Evolutionary conservation across 179 eudicot genomes (phyloP).

Genomic region (Heliamphora pulchella): DNA sequence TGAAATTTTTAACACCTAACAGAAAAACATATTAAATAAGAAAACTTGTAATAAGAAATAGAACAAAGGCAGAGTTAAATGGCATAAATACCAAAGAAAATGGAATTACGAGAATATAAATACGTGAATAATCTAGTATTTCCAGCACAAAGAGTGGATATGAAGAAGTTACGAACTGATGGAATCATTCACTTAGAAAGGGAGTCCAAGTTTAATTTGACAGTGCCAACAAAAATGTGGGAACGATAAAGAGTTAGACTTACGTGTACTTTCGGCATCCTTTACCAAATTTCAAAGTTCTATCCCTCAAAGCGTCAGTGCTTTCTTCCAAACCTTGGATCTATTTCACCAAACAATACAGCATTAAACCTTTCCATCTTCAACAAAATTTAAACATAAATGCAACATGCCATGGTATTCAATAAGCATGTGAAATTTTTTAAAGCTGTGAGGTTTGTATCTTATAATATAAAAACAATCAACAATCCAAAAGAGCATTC

Average conservation of each 20-base stretch:
- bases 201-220: neutral
- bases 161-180: neutral
- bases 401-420: neutral
- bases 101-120: neutral
- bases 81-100: neutral
- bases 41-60: neutral
- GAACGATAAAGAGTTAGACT: slow-evolving; percentile 23
- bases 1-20: neutral
- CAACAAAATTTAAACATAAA: neutral
- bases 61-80: neutral
- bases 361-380: neutral
- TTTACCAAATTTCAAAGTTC: slow-evolving; percentile 70
- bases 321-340: slow-evolving; percentile 74
- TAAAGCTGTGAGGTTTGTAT: neutral
- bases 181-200: neutral
- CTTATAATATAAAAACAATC: neutral
- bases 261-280: slow-evolving; percentile 93
- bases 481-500: neutral
- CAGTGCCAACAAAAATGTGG: neutral
- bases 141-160: slow-evolving; percentile 2
- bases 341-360: slow-evolving; percentile 33
- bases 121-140: neutral
- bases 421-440: neutral
- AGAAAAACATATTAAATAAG: neutral
- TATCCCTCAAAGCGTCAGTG: slow-evolving; percentile 64